Conservation (phyloP, 805 yeast species). For the Metschnikowia gelsemii region DNA sequence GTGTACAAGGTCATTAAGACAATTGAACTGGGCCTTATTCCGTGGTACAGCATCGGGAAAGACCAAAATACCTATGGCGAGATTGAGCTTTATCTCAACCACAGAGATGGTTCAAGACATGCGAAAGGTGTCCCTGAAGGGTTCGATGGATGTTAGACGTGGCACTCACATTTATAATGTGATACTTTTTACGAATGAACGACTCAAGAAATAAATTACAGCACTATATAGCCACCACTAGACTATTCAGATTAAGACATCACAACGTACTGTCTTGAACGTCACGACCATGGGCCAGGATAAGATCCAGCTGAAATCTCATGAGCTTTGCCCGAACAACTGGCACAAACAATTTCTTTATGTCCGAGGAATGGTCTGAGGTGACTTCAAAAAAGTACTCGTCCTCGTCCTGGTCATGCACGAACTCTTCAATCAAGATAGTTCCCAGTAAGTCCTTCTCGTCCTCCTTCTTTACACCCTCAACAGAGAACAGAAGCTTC, state of each 20-base stretch:
- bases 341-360: constrained; percentile 54
- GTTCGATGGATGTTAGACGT: constrained; percentile 46
- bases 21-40: constrained; percentile 47
- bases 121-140: constrained; percentile 91
- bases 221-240: not conserved
- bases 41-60: constrained; percentile 52
- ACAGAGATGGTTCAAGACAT: constrained; percentile 57
- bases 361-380: constrained; percentile 38
- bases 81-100: constrained; percentile 42
- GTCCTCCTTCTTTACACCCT: constrained; percentile 41
- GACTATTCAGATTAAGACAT: not conserved
- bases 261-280: constrained; percentile 47
- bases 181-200: constrained; percentile 1
- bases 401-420: constrained; percentile 73
- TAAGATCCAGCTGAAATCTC: constrained; percentile 62
- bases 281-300: constrained; percentile 59
- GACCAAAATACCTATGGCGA: constrained; percentile 55
- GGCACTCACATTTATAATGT: no score
- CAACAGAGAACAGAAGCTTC: constrained; percentile 45
- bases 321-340: constrained; percentile 46
- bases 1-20: constrained; percentile 65
- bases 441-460: constrained; percentile 41
- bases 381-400: constrained; percentile 54
- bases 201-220: not conserved
- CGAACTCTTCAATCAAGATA: constrained; percentile 60